A percentile compares a stretch with the other conserved stretches of the same genome.
Conservation (phyloP, 1,284 basidiomycete genomes). For the Sporisorium exsertum region DNA sequence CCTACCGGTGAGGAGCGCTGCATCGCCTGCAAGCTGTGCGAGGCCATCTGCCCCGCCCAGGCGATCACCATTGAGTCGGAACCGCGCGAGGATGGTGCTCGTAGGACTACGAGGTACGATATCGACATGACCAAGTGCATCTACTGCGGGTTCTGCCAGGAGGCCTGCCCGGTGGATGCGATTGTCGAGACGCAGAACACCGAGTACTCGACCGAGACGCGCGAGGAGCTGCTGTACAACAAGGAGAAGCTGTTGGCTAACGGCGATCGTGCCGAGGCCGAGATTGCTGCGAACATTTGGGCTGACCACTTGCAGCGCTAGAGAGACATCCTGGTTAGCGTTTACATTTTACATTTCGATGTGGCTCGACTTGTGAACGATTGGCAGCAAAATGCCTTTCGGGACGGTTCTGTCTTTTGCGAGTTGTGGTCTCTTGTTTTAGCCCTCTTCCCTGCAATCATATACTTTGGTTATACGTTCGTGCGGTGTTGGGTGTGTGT, state of each 20-base stretch:
- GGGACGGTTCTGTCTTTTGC: not conserved
- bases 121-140: constrained; percentile 83
- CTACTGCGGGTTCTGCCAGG: constrained; percentile 72
- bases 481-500: not conserved
- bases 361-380: not conserved
- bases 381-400: constrained; percentile 13
- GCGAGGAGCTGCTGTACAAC: constrained; percentile 98
- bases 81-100: constrained; percentile 91
- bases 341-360: constrained; percentile 1
- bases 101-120: constrained; percentile 97
- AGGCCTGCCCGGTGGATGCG: constrained; percentile 99
- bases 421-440: not conserved
- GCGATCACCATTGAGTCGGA: constrained; percentile 99
- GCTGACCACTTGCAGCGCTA: constrained; percentile 66
- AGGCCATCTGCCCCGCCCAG: constrained; percentile 98
- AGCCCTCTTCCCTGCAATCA: constrained; percentile 14
- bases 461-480: constrained; percentile 17
- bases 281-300: constrained; percentile 72
- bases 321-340: constrained; percentile 13
- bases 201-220: constrained; percentile 90
- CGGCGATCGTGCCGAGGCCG: constrained; percentile 94
- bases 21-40: constrained; percentile 97
- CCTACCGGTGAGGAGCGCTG: constrained; percentile 98
- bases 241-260: constrained; percentile 92
- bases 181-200: constrained; percentile 86